Conservation (phyloP, 164 flowering plant genomes). For the Buxus sempervirens region DNA sequence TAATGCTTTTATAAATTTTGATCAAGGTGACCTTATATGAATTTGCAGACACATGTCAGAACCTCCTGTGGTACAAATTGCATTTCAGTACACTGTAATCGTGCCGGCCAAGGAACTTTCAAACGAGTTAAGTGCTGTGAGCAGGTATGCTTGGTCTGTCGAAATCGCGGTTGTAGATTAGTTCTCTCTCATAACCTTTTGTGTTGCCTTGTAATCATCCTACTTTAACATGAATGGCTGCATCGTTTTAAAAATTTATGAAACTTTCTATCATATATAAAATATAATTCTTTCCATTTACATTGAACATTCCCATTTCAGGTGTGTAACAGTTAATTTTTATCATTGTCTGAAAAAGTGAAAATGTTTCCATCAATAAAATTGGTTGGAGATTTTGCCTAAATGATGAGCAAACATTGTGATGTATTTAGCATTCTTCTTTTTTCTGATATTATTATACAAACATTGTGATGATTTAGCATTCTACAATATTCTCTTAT, state of each 20-base stretch:
- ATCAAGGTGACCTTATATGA: conserved; percentile 1
- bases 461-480: no score
- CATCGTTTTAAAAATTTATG: not conserved
- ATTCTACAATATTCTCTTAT: no score
- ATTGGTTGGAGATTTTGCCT: no score
- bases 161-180: not conserved
- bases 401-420: no score
- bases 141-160: conserved; percentile 50
- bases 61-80: conserved; percentile 81
- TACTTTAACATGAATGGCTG: not conserved
- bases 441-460: no score
- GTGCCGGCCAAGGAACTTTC: conserved; percentile 75
- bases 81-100: conserved; percentile 87
- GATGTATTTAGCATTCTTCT: no score
- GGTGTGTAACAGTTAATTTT: no score
- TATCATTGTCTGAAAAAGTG: no score
- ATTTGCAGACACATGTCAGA: conserved; percentile 66
- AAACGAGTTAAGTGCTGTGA: conserved; percentile 34
- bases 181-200: not conserved
- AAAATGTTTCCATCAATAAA: no score
- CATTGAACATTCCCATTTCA: no score
- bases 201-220: not conserved
- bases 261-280: not conserved
- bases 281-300: not conserved
- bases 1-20: not conserved